Evolutionary conservation across 1,139 yeast species (phyloP), one percentile per base, ranked within the genome.

Genomic region (Candida dubliniensis): DNA sequence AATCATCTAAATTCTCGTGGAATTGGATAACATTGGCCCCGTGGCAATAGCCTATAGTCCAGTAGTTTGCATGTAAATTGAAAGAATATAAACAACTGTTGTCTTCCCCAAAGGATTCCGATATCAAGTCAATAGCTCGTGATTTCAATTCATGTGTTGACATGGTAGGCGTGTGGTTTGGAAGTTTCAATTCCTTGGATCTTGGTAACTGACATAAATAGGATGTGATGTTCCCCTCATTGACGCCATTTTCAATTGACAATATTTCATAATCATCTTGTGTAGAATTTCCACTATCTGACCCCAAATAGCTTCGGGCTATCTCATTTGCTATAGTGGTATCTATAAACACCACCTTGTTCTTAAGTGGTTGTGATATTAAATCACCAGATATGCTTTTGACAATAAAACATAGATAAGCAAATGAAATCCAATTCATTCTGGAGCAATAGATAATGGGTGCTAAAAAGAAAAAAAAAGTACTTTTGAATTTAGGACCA

Each of bases 21-120:
- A 75, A 82, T 55, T 85, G 93, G n/a, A 75, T 66, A 23, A 84
- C 61, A 41, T 76, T 74, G 44, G 69, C 75, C 1, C 79, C 80
- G 50, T 69, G 76, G 53, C 88, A 82, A 47, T 76, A 76, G 2
- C 74, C 79, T 56, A 80, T 82, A 1, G 81, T 78, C 88, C 90
- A 85, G 62, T 83, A 85, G 5, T 79, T 82, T 11, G 70, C 67
- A 41, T 62, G 66, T 4, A 61, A 50, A 29, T 68, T 71, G 36
- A 66, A 61, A 1, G 60, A 59, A 67, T 53, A 61, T 64, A 74
- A 47, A 48, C 76, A 71, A 30, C 14, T n/a, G 4, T 49, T 41
- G 2, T 55, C 44, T 8, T 58, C 51, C 7, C 60, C 43, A 46
- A 69, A 62, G 2, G 66, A 49, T 4, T 50, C 45, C 5, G 49